Conservation (phyloP, 2,329 filamentous ascomycete species). For the Chaetomiaceae sp. region DNA sequence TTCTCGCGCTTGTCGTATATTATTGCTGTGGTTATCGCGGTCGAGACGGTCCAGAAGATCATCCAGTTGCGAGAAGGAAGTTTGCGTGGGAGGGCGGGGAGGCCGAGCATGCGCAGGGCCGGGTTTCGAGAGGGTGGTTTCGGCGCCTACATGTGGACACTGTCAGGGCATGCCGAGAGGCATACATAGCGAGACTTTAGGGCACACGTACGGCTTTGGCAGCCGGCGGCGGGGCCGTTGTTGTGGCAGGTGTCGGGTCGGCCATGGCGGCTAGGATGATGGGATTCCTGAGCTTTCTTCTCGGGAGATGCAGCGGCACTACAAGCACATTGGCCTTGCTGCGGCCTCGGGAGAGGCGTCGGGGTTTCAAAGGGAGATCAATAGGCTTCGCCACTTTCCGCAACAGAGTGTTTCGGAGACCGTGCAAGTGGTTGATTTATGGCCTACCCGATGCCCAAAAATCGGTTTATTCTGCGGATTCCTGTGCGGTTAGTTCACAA, state of each 20-base stretch:
- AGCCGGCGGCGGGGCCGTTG: slow-evolving; percentile 13
- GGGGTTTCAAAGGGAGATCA: slow-evolving; percentile 10
- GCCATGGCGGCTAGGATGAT: slow-evolving; percentile 22
- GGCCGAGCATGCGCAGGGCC: slow-evolving; percentile 72
- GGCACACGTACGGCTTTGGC: slow-evolving; percentile 16
- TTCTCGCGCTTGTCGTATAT: slow-evolving; percentile 93
- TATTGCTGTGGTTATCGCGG: slow-evolving; percentile 72
- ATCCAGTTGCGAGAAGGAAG: slow-evolving; percentile 96
- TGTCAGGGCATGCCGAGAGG: slow-evolving; percentile 3
- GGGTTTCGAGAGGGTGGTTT: slow-evolving; percentile 52
- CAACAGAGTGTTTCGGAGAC: not conserved
- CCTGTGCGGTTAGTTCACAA: not conserved
- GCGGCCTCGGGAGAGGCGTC: slow-evolving; percentile 4
- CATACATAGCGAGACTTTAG: not conserved
- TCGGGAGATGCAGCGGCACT: slow-evolving; percentile 15
- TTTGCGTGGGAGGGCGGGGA: slow-evolving; percentile 77
- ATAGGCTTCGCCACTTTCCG: slow-evolving; percentile 10
- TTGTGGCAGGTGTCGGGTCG: slow-evolving; percentile 22
- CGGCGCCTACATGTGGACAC: slow-evolving; percentile 12
- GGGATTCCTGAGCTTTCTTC: slow-evolving; percentile 7
- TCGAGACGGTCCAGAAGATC: slow-evolving; percentile 82
- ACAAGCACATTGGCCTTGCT: slow-evolving; percentile 21
- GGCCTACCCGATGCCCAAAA: not conserved
- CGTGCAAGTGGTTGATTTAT: not conserved
- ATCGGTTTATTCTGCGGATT: not conserved